Evolutionary conservation across 225 moss, liverwort and hornwort species (phyloP), one percentile per base, ranked within the genome.

Genomic region (Bryoerythrophyllum caledonicum): DNA sequence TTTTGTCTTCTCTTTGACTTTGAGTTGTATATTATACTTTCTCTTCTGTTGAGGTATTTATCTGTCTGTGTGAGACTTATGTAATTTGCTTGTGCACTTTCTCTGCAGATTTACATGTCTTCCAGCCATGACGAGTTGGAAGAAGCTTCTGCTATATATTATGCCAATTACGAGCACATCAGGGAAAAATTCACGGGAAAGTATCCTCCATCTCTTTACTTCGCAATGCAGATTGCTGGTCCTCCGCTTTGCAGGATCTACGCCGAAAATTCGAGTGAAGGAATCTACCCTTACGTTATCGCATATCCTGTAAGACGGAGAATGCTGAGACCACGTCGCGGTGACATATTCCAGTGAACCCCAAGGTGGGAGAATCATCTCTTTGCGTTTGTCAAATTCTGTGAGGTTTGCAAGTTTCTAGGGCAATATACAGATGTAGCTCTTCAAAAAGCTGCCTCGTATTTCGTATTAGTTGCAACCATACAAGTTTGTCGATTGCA

Each of bases 141-240:
- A 24, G 81, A 77, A 72, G 81, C 81, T 15, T 81, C 76, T 24
- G 81, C 81, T 23, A 48, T 81, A 48, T 76, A 81, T 19, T 49
- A 40, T 26, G 81, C 76, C 28, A 81, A 81, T 27, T 43, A 67
- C 13, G 61, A 72, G 59, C 76, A 81, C 37, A 60, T 76, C 5
- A 25, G 65, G 34, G 26, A 26, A 34, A 76, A 9, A 24, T 71
- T 40, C 51, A 59, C 60, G 19, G 60, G 59, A n/a, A 30, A 72
- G 14, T 43, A 40, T 35, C 4, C 65, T 20, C 81, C 76, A 6
- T 81, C 81, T 49, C 48, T 81, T 8, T 71, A 76, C 41, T 53
- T 81, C 52, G 71, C 76, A n/a, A 76, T 81, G 81, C 56, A 57
- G 65, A 65, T 81, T 46, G 81, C 76, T 16, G 65, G 70, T 10